Evolutionary conservation across 331 rosid species (phyloP).

Genomic region (Spiraea crenata): DNA sequence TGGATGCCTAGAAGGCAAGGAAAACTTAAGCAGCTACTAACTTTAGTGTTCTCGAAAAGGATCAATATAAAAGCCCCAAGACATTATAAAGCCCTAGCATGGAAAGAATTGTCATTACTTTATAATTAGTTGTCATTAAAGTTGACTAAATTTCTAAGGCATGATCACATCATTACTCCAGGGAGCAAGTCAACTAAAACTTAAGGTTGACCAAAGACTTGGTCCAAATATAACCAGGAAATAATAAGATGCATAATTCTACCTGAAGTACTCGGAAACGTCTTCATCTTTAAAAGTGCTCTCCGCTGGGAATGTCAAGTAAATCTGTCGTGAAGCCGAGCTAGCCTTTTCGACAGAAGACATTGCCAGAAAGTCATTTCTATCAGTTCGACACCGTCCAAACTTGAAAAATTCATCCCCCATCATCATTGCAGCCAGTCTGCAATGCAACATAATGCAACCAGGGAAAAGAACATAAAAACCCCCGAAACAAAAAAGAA

Average conservation of each 20-base stretch:
- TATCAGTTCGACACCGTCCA: slow-evolving; percentile 44
- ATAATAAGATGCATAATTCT: slow-evolving; percentile 4
- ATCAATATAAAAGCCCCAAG: background rate
- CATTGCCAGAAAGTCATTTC: slow-evolving; percentile 47
- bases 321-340: slow-evolving; percentile 64
- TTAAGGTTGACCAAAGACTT: background rate
- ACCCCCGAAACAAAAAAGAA: background rate
- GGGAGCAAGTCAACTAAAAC: background rate
- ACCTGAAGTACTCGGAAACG: slow-evolving; percentile 64
- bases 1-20: background rate
- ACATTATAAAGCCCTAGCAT: background rate
- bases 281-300: slow-evolving; percentile 64
- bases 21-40: background rate
- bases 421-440: slow-evolving; percentile 49
- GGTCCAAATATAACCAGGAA: background rate
- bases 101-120: background rate
- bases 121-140: background rate
- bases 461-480: background rate
- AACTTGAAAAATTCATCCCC: slow-evolving; percentile 52
- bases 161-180: background rate
- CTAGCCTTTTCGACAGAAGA: slow-evolving; percentile 47
- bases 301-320: slow-evolving; percentile 63
- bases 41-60: background rate
- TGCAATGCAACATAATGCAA: slow-evolving; percentile 15
- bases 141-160: background rate